A percentile compares a stretch with the other conserved stretches of the same genome.
Evolutionary conservation across 345 rosid species (phyloP).

Genomic region (Hevea brasiliensis): DNA sequence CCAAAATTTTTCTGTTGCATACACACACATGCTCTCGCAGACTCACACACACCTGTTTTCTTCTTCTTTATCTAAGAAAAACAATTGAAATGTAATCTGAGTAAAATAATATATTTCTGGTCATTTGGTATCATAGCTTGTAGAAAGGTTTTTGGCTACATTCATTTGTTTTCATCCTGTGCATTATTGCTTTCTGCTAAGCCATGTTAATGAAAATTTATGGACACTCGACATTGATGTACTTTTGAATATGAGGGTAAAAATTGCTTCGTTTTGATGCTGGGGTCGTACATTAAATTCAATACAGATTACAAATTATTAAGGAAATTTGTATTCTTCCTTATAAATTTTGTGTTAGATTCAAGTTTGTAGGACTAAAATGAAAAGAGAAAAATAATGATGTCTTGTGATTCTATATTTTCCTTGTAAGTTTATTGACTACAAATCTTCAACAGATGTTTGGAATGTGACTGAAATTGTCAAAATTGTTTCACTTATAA

Average conservation of each 20-base stretch:
- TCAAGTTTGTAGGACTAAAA: not conserved
- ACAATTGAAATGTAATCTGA: too few relatives aligned
- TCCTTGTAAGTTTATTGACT: not conserved
- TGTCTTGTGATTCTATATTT: not conserved
- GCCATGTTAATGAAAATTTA: not conserved
- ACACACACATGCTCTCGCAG: too few relatives aligned
- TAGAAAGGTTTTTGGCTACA: not conserved
- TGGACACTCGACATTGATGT: not conserved
- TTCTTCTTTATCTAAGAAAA: too few relatives aligned
- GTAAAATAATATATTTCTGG: not conserved
- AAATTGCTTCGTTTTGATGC: not conserved
- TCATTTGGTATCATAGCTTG: too few relatives aligned
- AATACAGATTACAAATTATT: too few relatives aligned
- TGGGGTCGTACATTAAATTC: not conserved
- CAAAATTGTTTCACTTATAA: not conserved
- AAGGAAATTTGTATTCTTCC: not conserved
- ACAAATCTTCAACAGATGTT: not conserved
- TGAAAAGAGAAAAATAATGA: not conserved
- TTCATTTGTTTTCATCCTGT: not conserved
- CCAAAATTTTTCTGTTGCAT: too few relatives aligned
- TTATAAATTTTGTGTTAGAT: too few relatives aligned
- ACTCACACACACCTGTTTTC: too few relatives aligned
- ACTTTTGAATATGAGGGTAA: not conserved
- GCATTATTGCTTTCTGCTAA: not conserved
- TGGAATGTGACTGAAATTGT: not conserved